Base-by-base conservation (phyloP, 495 filamentous ascomycete species). In the Aspergillus mulundensis region DNA sequence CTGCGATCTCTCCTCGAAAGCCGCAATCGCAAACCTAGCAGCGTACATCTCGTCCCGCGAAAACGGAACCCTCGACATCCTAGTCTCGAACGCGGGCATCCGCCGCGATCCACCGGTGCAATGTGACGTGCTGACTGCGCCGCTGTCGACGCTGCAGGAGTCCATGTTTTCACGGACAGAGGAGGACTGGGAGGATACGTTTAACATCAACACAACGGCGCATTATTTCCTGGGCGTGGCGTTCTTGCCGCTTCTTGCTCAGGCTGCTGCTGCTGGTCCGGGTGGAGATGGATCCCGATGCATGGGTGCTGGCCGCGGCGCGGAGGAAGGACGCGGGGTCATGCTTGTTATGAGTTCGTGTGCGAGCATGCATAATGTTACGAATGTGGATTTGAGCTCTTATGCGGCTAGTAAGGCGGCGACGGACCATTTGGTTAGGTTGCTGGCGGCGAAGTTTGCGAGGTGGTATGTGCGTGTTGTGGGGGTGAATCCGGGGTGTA, bases 401-500 rank as follows among this genome's bases (percentile, higher is more conserved):
- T 78, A 78, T 56, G 72, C 72, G 3, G 66, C 67, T 0, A 76
- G 71, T 36, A 78, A 78, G 54, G 75, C 75, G 7, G 75, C 70
- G 1, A 76, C 72, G 7, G 75, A 78, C 57, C 73, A 78, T 57
- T 43, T 78, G 16, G 75, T 78, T 10, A 65, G 51, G 38, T 56
- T 78, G 46, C 50, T 78, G 41, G 72, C 75, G 8, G 65, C 70
- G 0, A 78, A 77, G 38, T 76, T 71, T 42, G 63, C 63, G 20
- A 62, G 72, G 25, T 76, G 70, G 43, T 76, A 76, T 59, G 70
- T 78, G 12, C 56, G 75, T 36, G 72, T 76, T 25, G 61, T 66
- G 19, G 70, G 72, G 2, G 74, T 78, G 21, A 78, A 78, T 57
- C 75, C 75, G 16, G 75, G 75, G 4, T 78, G 75, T 78, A 56